Evolutionary conservation across 768 basidiomycete genomes (phyloP).

Genomic region (Termitomyces sp.): DNA sequence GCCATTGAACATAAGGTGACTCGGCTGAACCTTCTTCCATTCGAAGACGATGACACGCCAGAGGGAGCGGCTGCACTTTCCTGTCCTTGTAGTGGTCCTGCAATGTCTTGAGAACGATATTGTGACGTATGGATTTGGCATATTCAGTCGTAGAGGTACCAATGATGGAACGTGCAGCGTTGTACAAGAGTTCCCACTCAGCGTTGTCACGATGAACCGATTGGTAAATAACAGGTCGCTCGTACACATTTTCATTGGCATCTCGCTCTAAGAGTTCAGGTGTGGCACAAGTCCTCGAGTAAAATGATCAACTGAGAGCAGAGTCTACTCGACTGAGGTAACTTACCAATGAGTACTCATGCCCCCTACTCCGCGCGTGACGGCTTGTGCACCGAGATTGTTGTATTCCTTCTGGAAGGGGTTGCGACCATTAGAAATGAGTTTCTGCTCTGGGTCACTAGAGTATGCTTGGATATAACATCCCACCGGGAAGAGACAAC

Average conservation of each 20-base stretch:
- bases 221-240: neutral
- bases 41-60: neutral
- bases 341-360: slow-evolving; percentile 13
- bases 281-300: neutral
- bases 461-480: neutral
- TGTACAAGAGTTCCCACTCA: slow-evolving; percentile 1
- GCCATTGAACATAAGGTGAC: slow-evolving; percentile 2
- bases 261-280: neutral
- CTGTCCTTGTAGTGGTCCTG: neutral
- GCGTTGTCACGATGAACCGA: neutral
- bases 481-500: neutral
- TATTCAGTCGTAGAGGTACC: neutral
- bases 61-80: neutral
- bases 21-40: neutral
- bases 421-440: slow-evolving; percentile 4
- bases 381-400: slow-evolving; percentile 9
- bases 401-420: slow-evolving; percentile 2
- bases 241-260: neutral
- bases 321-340: neutral
- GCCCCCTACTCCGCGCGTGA: slow-evolving; percentile 11
- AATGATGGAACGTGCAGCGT: slow-evolving; percentile 1
- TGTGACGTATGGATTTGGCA: neutral
- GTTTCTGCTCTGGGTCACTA: neutral
- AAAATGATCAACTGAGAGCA: neutral
- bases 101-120: neutral